Evolutionary conservation across 1,139 yeast species (phyloP).

Genomic region (Saccharomyces pastorianus): DNA sequence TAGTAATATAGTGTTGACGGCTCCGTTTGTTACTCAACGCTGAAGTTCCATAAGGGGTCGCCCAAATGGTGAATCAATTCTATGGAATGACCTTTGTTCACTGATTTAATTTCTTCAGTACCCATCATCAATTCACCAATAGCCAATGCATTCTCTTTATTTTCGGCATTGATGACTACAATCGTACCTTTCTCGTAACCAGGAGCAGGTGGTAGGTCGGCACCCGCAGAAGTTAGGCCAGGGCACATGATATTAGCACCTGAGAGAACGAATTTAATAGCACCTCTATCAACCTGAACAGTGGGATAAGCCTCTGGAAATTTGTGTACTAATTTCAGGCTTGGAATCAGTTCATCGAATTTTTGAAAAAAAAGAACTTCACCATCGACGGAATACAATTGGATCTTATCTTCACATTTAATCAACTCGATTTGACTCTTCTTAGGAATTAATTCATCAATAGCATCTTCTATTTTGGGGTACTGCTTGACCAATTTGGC

Average conservation of each 20-base stretch:
- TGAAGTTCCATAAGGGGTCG: conserved; percentile 76
- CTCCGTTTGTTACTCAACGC: conserved; percentile 29
- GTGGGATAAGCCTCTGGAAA: conserved; percentile 76
- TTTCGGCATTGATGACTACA: conserved; percentile 84
- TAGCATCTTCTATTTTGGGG: conserved; percentile 61
- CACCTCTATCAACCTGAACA: conserved; percentile 92
- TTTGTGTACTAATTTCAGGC: conserved; percentile 69
- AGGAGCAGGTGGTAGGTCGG: conserved; percentile 64
- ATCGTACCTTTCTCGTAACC: conserved; percentile 55
- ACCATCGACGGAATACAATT: conserved; percentile 63
- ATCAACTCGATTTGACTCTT: conserved; percentile 76
- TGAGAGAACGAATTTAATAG: conserved; percentile 84
- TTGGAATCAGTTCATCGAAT: conserved; percentile 76
- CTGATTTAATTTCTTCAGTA: conserved; percentile 75
- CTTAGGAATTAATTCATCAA: conserved; percentile 82
- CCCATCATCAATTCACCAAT: conserved; percentile 82
- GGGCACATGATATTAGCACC: conserved; percentile 98
- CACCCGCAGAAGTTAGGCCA: conserved; percentile 89
- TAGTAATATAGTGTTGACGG: not conserved
- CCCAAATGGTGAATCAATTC: conserved; percentile 81
- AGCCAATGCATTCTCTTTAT: conserved; percentile 85
- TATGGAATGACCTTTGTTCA: conserved; percentile 85
- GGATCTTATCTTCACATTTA: conserved; percentile 86
- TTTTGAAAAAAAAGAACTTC: conserved; percentile 76
- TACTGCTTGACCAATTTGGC: conserved; percentile 64